These are phyloP conservation scores for Microdochium paspali DNA, from an alignment of 2,329 filamentous ascomycete species.

Conservation along the genomic window DNA sequence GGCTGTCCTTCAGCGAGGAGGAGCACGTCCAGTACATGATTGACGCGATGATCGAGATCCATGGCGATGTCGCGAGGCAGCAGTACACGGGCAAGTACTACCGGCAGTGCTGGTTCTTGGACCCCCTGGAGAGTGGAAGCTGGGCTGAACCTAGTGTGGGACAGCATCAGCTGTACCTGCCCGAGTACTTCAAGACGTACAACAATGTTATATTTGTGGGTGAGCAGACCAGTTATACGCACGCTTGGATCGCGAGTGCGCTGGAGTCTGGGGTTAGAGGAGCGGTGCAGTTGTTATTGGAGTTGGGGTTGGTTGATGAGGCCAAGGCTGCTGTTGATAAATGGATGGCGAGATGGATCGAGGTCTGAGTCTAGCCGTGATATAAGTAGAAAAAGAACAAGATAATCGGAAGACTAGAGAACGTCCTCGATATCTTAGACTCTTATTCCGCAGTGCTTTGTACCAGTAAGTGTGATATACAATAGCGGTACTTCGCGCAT, in stretches of 20 bases:
- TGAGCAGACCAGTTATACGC: constrained; percentile 63
- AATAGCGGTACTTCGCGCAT: no score
- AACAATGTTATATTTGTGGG: constrained; percentile 59
- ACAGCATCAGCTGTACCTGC: constrained; percentile 61
- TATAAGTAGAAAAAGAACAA: neutral
- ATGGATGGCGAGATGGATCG: constrained; percentile 63
- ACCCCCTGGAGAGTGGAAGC: constrained; percentile 50
- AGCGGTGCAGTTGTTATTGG: constrained; percentile 52
- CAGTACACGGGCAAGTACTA: constrained; percentile 58
- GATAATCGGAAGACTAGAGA: no score
- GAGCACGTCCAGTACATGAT: constrained; percentile 56
- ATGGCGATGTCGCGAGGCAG: constrained; percentile 47
- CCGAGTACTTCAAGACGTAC: constrained; percentile 65
- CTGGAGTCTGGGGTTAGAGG: constrained; percentile 59
- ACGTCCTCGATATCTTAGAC: no score
- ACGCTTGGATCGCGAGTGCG: constrained; percentile 61
- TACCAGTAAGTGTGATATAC: no score
- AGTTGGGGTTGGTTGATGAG: constrained; percentile 59
- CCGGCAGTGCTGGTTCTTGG: constrained; percentile 55
- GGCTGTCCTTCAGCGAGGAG: constrained; percentile 39
- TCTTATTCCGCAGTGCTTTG: no score
- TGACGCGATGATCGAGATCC: constrained; percentile 58
- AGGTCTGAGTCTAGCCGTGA: no score
- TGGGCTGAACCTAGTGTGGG: constrained; percentile 54
- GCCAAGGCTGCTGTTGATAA: constrained; percentile 53